Conservation (phyloP, 75 land plant genomes). For the Sequoiadendron giganteum region DNA sequence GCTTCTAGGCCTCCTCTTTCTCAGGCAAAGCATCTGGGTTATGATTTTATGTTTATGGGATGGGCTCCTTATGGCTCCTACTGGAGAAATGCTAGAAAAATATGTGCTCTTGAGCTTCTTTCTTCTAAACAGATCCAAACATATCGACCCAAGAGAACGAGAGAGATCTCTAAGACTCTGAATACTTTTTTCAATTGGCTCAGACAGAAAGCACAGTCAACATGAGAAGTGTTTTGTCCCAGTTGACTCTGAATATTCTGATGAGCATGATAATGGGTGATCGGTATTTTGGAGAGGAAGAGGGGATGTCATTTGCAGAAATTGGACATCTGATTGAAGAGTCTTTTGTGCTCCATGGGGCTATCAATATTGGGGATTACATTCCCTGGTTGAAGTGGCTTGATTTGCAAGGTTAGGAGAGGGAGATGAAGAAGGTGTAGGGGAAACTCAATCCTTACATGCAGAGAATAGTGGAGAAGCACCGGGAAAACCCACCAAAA, state of each 20-base stretch:
- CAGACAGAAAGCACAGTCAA: not conserved
- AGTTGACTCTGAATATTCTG: conserved; percentile 5
- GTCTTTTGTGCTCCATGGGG: not conserved
- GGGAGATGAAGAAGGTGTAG: conserved; percentile 8
- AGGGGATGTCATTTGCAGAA: not conserved
- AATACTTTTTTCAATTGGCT: not conserved
- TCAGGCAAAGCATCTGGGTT: conserved; percentile 17
- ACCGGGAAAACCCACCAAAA: not conserved
- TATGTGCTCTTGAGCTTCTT: conserved; percentile 25
- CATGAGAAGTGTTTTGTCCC: not conserved
- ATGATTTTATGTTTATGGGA: conserved; percentile 20
- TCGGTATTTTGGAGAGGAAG: conserved; percentile 12
- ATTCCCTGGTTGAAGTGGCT: conserved; percentile 31
- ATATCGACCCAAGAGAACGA: conserved; percentile 6
- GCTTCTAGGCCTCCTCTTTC: conserved; percentile 19
- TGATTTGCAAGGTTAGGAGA: conserved; percentile 32
- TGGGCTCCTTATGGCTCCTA: conserved; percentile 42
- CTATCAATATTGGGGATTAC: conserved; percentile 32
- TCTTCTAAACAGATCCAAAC: conserved; percentile 18
- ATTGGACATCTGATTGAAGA: conserved; percentile 25
- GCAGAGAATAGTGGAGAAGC: conserved; percentile 28
- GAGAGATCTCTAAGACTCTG: not conserved
- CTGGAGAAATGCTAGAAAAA: conserved; percentile 32
- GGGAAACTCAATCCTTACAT: conserved; percentile 13
- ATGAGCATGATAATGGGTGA: conserved; percentile 23